These are phyloP conservation scores for Zymoseptoria ardabiliae DNA, from an alignment of 2,329 filamentous ascomycete genomes.

Conservation along the genomic window DNA sequence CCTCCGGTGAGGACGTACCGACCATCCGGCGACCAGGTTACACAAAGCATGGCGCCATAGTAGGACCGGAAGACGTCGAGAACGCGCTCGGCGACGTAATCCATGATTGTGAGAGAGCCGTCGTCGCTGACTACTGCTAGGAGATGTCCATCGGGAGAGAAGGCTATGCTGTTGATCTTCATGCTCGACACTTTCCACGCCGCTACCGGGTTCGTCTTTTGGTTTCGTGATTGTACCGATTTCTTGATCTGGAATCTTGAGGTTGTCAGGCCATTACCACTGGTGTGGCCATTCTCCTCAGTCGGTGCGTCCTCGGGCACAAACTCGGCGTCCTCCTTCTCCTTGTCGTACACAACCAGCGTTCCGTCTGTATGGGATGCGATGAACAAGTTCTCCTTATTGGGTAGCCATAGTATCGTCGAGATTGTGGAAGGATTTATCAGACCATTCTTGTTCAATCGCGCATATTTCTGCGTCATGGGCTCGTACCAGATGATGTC, in stretches of 20 bases:
- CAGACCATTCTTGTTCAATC: conserved; percentile 91
- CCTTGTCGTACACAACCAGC: conserved; percentile 92
- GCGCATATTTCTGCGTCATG: conserved; percentile 88
- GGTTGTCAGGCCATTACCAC: conserved; percentile 9
- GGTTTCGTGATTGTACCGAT: conserved; percentile 87
- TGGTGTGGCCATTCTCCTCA: conserved; percentile 22
- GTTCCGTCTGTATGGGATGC: conserved; percentile 88
- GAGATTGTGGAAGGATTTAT: conserved; percentile 82
- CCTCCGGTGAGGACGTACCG: conserved; percentile 93
- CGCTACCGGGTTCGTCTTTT: conserved; percentile 86
- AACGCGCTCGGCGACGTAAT: conserved; percentile 85
- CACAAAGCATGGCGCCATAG: conserved; percentile 86
- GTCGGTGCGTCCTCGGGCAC: conserved; percentile 49
- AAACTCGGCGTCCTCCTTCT: conserved; percentile 83
- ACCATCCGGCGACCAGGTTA: conserved; percentile 95
- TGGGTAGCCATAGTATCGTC: conserved; percentile 86
- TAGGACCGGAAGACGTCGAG: conserved; percentile 82
- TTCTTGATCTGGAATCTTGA: conserved; percentile 65
- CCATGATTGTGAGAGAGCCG: conserved; percentile 79
- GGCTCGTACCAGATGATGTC: conserved; percentile 99
- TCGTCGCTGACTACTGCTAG: conserved; percentile 88
- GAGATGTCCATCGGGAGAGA: conserved; percentile 82
- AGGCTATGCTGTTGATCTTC: conserved; percentile 81
- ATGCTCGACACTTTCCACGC: conserved; percentile 90
- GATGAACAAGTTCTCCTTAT: conserved; percentile 86